Conservation (phyloP, 1,284 basidiomycete species). For the Mrakiaceae sp. region DNA sequence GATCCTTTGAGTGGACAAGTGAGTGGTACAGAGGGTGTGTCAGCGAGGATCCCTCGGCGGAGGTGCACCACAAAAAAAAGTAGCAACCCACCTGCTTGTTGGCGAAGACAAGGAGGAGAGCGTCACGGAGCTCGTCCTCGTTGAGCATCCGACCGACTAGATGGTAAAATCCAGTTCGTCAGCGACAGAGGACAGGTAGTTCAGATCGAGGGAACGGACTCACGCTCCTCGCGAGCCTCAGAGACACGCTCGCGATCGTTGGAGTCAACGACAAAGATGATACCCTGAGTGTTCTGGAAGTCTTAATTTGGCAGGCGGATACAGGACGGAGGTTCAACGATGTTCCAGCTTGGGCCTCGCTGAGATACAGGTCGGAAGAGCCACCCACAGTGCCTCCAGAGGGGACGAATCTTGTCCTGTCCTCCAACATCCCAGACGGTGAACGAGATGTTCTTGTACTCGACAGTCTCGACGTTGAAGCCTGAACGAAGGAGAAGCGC, state of each 20-base stretch:
- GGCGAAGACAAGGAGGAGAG: constrained; percentile 94
- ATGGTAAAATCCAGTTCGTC: background rate
- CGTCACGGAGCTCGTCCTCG: constrained; percentile 98
- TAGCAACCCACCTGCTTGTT: constrained; percentile 69
- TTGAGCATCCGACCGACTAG: constrained; percentile 93
- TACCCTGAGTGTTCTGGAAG: constrained; percentile 99
- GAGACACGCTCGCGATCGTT: constrained; percentile 99
- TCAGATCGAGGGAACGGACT: constrained; percentile 18
- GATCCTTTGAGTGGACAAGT: constrained; percentile 44
- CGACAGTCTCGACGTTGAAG: constrained; percentile 94
- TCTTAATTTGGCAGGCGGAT: constrained; percentile 43
- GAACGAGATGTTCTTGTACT: constrained; percentile 87
- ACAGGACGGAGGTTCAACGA: background rate
- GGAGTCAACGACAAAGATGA: constrained; percentile 99
- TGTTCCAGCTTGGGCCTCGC: background rate
- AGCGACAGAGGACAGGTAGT: background rate
- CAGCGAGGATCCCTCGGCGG: background rate
- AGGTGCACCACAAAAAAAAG: background rate
- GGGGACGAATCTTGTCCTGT: constrained; percentile 73
- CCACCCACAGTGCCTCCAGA: constrained; percentile 96
- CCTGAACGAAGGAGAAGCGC: constrained; percentile 40
- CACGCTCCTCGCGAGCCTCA: constrained; percentile 90
- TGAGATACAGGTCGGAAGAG: background rate
- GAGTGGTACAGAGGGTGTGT: background rate
- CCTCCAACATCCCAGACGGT: constrained; percentile 86